Conservation (phyloP, 2,329 filamentous ascomycete species). For the Lasiodiplodia sp. region DNA sequence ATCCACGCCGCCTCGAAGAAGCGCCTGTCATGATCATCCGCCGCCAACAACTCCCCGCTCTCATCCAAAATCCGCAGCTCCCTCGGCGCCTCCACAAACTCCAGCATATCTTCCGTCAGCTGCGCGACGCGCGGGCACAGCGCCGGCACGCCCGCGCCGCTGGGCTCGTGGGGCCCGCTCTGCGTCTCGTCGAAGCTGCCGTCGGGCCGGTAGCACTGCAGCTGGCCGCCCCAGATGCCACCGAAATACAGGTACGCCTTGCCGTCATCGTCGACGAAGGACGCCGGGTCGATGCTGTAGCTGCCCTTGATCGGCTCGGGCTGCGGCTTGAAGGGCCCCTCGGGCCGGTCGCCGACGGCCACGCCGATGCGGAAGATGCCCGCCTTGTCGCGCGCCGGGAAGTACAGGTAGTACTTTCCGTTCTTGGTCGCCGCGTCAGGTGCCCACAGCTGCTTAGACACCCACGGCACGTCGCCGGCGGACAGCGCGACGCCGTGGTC, state of each 20-base stretch:
- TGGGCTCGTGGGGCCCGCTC: conserved; percentile 66
- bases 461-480: conserved; percentile 75
- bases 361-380: conserved; percentile 79
- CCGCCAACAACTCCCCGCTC: conserved; percentile 64
- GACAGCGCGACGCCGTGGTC: conserved; percentile 77
- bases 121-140: conserved; percentile 72
- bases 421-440: conserved; percentile 75
- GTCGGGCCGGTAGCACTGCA: conserved; percentile 72
- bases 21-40: conserved; percentile 74
- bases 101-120: conserved; percentile 70
- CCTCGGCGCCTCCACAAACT: conserved; percentile 62
- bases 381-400: conserved; percentile 75
- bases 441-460: conserved; percentile 80
- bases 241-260: conserved; percentile 76
- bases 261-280: conserved; percentile 74
- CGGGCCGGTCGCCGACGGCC: conserved; percentile 67
- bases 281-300: conserved; percentile 79
- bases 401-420: conserved; percentile 78
- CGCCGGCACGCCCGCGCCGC: conserved; percentile 58
- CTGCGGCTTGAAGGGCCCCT: conserved; percentile 74
- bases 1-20: conserved; percentile 86
- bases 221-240: conserved; percentile 80
- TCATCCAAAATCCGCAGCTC: conserved; percentile 72
- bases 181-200: conserved; percentile 65
- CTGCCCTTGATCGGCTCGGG: conserved; percentile 70